Base-by-base conservation (phyloP, 208 protist genomes). In the Phytomonas francai region DNA sequence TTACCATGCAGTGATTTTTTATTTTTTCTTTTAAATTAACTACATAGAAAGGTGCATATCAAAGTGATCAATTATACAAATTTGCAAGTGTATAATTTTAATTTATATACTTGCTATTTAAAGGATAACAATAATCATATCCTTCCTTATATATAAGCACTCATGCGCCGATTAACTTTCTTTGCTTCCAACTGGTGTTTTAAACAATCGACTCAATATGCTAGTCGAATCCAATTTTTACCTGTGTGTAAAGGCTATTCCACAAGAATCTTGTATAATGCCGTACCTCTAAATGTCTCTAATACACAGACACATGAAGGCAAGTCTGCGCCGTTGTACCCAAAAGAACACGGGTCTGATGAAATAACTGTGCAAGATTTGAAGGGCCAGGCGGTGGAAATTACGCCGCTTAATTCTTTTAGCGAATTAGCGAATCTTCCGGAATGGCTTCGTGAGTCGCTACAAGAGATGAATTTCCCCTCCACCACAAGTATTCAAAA, bases 401-500 rank as follows among this genome's bases (percentile, higher is more conserved):
- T 93, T 33, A 68, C 65, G 39, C 85, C 91, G n/a, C 64, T 96
- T 70, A 54, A 75, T 16, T 66, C 60, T 31, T 96, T 96, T 71
- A 65, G 57, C 19, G 83, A 91, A 19, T 31, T 96, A 42, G 67
- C 27, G 3, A 67, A 82, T 63, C 25, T 74, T 3, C 91, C 94
- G 42, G 56, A 73, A 27, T 89, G 84, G 85, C 79, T 97, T 12
- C 34, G 61, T 30, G 68, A 86, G n/a, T 87, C 81, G 1, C 42
- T 98, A 59, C 1, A 67, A 39, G 12, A 39, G 11, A 74, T 92
- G 32, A 66, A 72, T 25, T 97, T 84, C 65, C 80, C 85, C 7
- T 78, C 71, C 2, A 91, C 91, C 9, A 97, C 93, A 27, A 70
- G 80, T 45, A 97, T 97, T 67, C 95, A 97, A 69, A 79, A 77